Evolutionary conservation across 108 stramenopile genomes (phyloP).

Genomic region (Nitzschia palea): DNA sequence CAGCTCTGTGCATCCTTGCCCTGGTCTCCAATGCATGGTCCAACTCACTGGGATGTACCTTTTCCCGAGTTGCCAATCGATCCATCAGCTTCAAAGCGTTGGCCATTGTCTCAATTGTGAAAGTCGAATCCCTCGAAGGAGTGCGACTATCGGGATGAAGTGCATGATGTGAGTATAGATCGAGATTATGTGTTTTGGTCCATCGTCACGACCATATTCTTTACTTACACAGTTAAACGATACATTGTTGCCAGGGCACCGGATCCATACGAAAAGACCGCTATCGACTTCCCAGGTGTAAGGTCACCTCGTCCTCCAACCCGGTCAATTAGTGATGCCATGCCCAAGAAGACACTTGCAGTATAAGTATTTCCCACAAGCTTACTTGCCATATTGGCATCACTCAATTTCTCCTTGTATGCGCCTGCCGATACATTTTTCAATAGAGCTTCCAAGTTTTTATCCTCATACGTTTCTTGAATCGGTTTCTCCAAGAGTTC

Average conservation of each 20-base stretch:
- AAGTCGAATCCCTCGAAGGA: conserved; percentile 34
- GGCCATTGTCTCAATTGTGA: conserved; percentile 83
- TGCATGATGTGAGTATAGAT: background rate
- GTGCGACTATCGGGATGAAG: conserved; percentile 21
- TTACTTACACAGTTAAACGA: conserved; percentile 71
- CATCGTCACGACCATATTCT: background rate
- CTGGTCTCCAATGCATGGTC: conserved; percentile 90
- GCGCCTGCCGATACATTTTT: conserved; percentile 58
- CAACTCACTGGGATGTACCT: conserved; percentile 86
- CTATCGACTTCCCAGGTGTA: conserved; percentile 66
- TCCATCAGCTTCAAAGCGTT: conserved; percentile 64
- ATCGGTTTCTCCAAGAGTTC: conserved; percentile 71
- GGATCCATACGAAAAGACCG: conserved; percentile 86
- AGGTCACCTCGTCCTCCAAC: conserved; percentile 67
- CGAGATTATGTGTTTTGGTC: background rate
- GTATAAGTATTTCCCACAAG: conserved; percentile 98
- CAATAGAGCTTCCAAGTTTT: conserved; percentile 54
- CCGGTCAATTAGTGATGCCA: conserved; percentile 83
- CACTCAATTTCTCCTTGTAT: conserved; percentile 50
- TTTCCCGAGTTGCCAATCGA: conserved; percentile 79
- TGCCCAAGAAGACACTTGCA: conserved; percentile 90
- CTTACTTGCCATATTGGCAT: conserved; percentile 76
- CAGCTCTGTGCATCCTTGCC: conserved; percentile 82
- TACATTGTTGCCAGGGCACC: conserved; percentile 95
- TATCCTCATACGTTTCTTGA: conserved; percentile 88